Conservation (phyloP, 768 basidiomycete genomes). For the Russula foetens region DNA sequence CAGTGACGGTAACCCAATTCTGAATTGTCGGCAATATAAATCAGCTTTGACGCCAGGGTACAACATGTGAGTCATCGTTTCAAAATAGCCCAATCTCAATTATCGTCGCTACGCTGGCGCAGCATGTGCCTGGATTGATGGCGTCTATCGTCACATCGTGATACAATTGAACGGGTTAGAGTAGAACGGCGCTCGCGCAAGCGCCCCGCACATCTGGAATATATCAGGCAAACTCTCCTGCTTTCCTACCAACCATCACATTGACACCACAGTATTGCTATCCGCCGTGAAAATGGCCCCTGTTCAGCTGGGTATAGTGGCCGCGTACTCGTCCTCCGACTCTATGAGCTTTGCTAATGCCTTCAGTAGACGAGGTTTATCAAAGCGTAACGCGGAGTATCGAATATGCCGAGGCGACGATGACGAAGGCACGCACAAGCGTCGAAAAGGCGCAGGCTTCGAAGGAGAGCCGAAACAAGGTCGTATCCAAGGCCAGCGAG, state of each 20-base stretch:
- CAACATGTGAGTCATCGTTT: too few species aligned
- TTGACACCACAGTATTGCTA: too few species aligned
- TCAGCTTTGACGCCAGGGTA: too few species aligned
- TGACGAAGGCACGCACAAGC: slow-evolving; percentile 1
- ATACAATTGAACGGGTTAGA: background rate
- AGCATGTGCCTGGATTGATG: too few species aligned
- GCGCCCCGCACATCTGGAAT: background rate
- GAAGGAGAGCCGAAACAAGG: slow-evolving; percentile 9
- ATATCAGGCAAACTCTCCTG: too few species aligned
- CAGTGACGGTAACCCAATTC: too few species aligned
- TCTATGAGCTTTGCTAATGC: background rate
- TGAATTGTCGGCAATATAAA: too few species aligned
- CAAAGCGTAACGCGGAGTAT: background rate
- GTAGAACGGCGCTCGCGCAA: background rate
- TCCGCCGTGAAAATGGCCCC: background rate
- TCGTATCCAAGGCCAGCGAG: slow-evolving; percentile 12
- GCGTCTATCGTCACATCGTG: background rate
- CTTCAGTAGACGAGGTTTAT: background rate
- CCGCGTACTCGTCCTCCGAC: background rate
- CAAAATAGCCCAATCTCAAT: too few species aligned
- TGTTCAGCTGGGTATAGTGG: background rate
- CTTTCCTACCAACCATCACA: background rate
- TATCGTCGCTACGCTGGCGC: too few species aligned
- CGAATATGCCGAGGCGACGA: slow-evolving; percentile 6
- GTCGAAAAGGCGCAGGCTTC: slow-evolving; percentile 5